phyloP scores from a whole-genome alignment of 176 grass and related monocot species.

The Guadua angustifolia region DNA sequence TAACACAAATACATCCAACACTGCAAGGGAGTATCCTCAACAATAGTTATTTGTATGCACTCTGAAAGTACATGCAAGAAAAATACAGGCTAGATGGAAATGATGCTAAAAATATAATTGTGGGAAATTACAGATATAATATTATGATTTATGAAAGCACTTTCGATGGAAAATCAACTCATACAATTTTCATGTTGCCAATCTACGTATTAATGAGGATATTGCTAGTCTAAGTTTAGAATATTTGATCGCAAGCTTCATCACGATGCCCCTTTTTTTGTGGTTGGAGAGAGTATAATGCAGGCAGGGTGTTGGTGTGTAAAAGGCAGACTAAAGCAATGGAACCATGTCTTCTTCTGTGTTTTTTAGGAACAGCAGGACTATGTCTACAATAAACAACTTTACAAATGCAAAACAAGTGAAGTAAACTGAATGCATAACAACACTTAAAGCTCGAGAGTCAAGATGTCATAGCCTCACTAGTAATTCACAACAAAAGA shows the following conservation, averaged over 20 bases:
- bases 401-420: constrained; percentile 25
- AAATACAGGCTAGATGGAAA: not conserved
- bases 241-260: not conserved
- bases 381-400: not conserved
- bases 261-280: not conserved
- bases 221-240: not conserved
- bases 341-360: not conserved
- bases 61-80: constrained; percentile 10
- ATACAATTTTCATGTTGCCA: constrained; percentile 14
- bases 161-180: constrained; percentile 5
- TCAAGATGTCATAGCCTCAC: not conserved
- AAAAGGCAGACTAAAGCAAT: not conserved
- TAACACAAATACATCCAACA: constrained; percentile 7
- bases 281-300: not conserved
- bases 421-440: constrained; percentile 34
- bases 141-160: not conserved
- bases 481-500: constrained; percentile 30
- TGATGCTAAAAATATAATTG: not conserved
- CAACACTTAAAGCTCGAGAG: not conserved
- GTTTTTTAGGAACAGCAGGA: constrained; percentile 13
- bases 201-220: not conserved
- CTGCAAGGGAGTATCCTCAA: constrained; percentile 12
- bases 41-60: constrained; percentile 11
- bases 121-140: not conserved
- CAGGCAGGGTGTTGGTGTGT: not conserved